phyloP scores from a whole-genome alignment of 1,284 basidiomycete species.

The Leccinum discolor region DNA sequence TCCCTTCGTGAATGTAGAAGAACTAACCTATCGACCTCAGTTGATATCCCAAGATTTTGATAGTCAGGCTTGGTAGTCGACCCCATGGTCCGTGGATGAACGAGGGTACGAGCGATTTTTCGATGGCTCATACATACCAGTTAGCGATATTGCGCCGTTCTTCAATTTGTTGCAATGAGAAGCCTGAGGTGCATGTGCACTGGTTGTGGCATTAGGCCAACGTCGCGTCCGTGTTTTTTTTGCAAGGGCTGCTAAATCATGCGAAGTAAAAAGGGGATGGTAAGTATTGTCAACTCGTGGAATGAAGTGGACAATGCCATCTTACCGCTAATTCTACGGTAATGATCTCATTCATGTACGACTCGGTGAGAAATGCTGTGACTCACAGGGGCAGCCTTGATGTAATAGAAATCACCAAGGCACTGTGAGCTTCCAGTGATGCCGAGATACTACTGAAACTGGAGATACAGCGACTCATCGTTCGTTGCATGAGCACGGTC shows the following conservation, averaged over 20 bases:
- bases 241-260: neutral
- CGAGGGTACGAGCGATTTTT: neutral
- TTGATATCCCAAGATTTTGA: neutral
- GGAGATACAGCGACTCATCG: neutral
- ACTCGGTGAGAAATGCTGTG: neutral
- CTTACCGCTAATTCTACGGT: neutral
- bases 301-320: neutral
- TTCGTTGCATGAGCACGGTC: neutral
- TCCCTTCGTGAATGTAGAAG: neutral
- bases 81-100: neutral
- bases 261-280: constrained; percentile 1
- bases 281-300: constrained; percentile 2
- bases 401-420: neutral
- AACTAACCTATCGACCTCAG: neutral
- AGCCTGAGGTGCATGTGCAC: too few species aligned
- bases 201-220: neutral
- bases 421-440: neutral
- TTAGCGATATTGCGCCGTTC: too few species aligned
- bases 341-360: neutral
- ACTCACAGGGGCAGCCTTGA: neutral
- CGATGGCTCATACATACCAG: too few species aligned
- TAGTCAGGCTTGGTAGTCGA: neutral
- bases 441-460: neutral
- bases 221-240: neutral
- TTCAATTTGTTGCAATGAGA: too few species aligned